Evolutionary conservation across 1,284 basidiomycete genomes (phyloP).

Genomic region (Rhodotorula glutinis): DNA sequence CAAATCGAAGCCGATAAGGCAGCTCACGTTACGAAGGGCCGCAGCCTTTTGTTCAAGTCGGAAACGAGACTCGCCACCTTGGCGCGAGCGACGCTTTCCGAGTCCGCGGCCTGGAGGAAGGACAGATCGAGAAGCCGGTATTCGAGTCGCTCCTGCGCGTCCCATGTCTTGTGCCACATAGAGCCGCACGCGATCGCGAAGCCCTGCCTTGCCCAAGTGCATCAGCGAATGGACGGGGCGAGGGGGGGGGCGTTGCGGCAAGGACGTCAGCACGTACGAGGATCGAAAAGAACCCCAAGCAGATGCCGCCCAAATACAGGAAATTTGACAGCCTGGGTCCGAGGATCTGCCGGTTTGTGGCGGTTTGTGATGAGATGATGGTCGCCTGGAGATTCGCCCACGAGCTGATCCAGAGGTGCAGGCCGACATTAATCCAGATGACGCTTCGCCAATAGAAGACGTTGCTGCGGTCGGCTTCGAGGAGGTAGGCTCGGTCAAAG

Average conservation of each 20-base stretch:
- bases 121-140: not conserved
- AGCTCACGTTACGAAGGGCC: constrained; percentile 8
- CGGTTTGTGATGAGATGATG: constrained; percentile 13
- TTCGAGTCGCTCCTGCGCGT: not conserved
- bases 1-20: too few species aligned
- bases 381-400: constrained; percentile 22
- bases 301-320: constrained; percentile 15
- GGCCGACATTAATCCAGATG: constrained; percentile 11
- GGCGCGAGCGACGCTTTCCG: not conserved
- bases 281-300: constrained; percentile 8
- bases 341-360: constrained; percentile 13
- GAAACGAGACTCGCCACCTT: not conserved
- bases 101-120: not conserved
- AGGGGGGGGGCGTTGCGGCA: too few species aligned
- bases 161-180: not conserved
- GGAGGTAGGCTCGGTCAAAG: constrained; percentile 1
- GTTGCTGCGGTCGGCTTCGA: not conserved
- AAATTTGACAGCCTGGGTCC: constrained; percentile 14
- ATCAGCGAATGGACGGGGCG: too few species aligned
- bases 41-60: constrained; percentile 4
- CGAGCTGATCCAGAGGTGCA: constrained; percentile 14
- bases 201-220: too few species aligned
- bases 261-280: too few species aligned
- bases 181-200: not conserved
- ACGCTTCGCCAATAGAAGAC: constrained; percentile 17